These are phyloP conservation scores for Tylopilus plumbeoviolaceoides DNA, from an alignment of 768 basidiomycete species.

Conservation along the genomic window DNA sequence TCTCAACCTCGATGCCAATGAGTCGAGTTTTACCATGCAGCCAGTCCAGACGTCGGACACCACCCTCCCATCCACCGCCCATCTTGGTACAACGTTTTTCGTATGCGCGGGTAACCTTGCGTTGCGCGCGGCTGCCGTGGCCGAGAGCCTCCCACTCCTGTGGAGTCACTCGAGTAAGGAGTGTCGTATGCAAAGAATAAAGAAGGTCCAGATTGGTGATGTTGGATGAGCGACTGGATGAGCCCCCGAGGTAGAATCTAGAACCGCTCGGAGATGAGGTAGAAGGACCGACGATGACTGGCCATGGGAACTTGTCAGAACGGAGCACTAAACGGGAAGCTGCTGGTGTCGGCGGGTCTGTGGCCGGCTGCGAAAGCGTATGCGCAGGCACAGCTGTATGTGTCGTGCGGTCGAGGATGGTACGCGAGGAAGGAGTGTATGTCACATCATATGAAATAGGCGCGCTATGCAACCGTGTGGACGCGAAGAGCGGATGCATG, in stretches of 20 bases:
- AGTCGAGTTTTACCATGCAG: slow-evolving; percentile 56
- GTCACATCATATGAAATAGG: slow-evolving; percentile 60
- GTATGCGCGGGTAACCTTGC: slow-evolving; percentile 57
- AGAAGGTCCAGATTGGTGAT: slow-evolving; percentile 66
- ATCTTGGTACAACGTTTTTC: slow-evolving; percentile 56
- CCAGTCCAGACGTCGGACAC: slow-evolving; percentile 67
- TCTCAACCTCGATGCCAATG: slow-evolving; percentile 59
- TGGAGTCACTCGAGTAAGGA: slow-evolving; percentile 52
- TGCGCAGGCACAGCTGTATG: slow-evolving; percentile 50
- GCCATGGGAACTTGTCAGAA: slow-evolving; percentile 60
- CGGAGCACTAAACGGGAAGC: slow-evolving; percentile 47
- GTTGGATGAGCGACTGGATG: slow-evolving; percentile 24
- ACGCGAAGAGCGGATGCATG: slow-evolving; percentile 63
- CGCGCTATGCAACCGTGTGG: slow-evolving; percentile 50
- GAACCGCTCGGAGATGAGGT: slow-evolving; percentile 24
- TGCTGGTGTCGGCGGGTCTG: slow-evolving; percentile 51
- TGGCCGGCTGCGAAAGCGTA: slow-evolving; percentile 60
- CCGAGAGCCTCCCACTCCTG: slow-evolving; percentile 65
- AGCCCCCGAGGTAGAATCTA: slow-evolving; percentile 27
- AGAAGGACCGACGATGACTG: slow-evolving; percentile 44
- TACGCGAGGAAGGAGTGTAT: slow-evolving; percentile 53
- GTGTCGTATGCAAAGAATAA: slow-evolving; percentile 53
- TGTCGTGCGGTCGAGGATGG: slow-evolving; percentile 53
- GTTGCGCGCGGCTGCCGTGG: slow-evolving; percentile 50
- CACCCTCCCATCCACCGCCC: slow-evolving; percentile 67